Evolutionary conservation across 257 asterid species (phyloP).

Genomic region (Ophiorrhiza pumila): DNA sequence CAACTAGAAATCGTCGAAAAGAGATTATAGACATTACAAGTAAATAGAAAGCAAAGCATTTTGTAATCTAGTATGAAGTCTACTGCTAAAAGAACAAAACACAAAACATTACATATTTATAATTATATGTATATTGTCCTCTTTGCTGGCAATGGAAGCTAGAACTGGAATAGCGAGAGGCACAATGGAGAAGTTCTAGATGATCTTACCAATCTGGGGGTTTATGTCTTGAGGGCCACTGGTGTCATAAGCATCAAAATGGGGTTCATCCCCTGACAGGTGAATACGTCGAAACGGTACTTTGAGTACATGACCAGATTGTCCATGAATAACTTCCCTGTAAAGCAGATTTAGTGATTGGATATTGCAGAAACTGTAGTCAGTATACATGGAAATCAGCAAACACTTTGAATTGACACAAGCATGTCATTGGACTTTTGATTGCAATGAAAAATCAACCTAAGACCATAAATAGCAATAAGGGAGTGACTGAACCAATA

Average conservation of each 20-base stretch:
- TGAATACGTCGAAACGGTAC: conserved; percentile 88
- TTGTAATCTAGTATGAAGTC: too few species aligned
- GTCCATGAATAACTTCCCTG: conserved; percentile 79
- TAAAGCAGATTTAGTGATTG: conserved; percentile 22
- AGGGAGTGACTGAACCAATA: background rate
- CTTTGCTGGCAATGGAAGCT: background rate
- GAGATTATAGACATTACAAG: too few species aligned
- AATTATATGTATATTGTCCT: background rate
- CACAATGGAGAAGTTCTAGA: background rate
- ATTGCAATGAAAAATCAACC: background rate
- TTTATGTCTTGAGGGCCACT: conserved; percentile 83
- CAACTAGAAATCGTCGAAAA: too few species aligned
- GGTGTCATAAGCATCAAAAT: conserved; percentile 89
- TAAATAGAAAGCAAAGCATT: too few species aligned
- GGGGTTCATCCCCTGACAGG: conserved; percentile 75
- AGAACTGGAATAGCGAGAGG: background rate
- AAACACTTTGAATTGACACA: background rate
- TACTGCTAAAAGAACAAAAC: too few species aligned
- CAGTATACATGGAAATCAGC: background rate
- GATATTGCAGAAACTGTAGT: background rate
- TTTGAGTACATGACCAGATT: conserved; percentile 64
- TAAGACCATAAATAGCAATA: background rate
- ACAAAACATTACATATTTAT: too few species aligned
- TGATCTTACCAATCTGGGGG: conserved; percentile 55
- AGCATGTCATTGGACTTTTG: background rate